Evolutionary conservation across 2,329 filamentous ascomycete species (phyloP).

Genomic region (Penicillium sp.): DNA sequence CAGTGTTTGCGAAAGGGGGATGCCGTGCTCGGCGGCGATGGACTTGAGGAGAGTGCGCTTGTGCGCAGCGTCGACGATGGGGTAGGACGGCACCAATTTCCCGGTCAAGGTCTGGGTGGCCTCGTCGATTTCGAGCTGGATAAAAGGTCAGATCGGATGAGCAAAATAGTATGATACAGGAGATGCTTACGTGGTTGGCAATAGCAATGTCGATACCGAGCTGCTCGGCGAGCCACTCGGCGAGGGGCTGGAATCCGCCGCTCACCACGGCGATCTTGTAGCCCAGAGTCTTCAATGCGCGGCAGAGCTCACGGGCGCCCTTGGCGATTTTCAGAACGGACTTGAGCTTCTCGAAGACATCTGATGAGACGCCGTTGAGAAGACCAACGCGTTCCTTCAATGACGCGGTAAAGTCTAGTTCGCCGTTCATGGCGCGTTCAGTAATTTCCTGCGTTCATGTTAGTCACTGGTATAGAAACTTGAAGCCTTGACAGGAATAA

Average conservation of each 20-base stretch:
- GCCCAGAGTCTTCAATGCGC: constrained; percentile 72
- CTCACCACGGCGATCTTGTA: constrained; percentile 88
- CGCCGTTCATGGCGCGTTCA: constrained; percentile 89
- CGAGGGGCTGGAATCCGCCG: constrained; percentile 87
- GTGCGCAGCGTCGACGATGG: constrained; percentile 60
- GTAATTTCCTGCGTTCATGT: constrained; percentile 66
- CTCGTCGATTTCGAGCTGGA: constrained; percentile 51
- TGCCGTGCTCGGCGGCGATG: constrained; percentile 56
- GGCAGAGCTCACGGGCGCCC: constrained; percentile 73
- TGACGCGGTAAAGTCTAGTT: constrained; percentile 85
- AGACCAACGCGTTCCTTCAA: constrained; percentile 78
- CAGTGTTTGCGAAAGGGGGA: constrained; percentile 56
- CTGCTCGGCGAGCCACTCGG: constrained; percentile 76
- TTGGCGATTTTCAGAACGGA: constrained; percentile 75
- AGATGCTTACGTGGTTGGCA: constrained; percentile 70
- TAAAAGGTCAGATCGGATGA: not conserved
- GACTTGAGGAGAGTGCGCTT: constrained; percentile 57
- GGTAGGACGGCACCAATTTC: constrained; percentile 52
- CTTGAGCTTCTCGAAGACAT: constrained; percentile 76
- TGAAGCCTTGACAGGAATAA: not conserved
- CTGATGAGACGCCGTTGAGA: constrained; percentile 74
- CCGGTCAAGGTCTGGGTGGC: constrained; percentile 55
- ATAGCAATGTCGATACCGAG: constrained; percentile 84
- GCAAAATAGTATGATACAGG: not conserved
- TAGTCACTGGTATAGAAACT: not conserved